phyloP scores from a whole-genome alignment of 2,329 filamentous ascomycete genomes.

The Aspergillus thermomutatus region DNA sequence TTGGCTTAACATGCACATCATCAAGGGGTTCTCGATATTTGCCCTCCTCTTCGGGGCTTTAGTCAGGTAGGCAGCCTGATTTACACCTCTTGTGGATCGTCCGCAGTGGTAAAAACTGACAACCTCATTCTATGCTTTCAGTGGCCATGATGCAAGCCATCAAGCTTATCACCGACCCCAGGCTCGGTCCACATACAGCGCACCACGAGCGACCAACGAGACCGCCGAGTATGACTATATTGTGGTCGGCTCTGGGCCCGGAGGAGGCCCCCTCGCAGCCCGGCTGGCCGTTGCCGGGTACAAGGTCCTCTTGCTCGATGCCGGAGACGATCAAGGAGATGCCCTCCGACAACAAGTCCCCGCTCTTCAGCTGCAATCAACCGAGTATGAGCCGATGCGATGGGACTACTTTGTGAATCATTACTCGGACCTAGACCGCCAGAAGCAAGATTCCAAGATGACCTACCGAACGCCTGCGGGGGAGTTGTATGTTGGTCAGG shows the following conservation, averaged over 20 bases:
- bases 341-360: conserved; percentile 53
- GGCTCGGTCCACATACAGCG: too few species aligned
- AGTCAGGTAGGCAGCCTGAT: too few species aligned
- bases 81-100: too few species aligned
- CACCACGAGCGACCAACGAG: not conserved
- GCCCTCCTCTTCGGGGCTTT: too few species aligned
- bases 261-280: conserved; percentile 57
- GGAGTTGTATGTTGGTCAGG: conserved; percentile 52
- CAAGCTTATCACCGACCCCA: too few species aligned
- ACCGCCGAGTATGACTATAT: conserved; percentile 57
- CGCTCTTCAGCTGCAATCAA: conserved; percentile 51
- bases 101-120: too few species aligned
- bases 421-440: conserved; percentile 53
- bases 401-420: conserved; percentile 66
- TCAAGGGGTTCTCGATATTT: too few species aligned
- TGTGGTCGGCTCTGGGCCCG: conserved; percentile 59
- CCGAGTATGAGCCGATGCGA: conserved; percentile 53
- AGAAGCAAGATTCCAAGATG: conserved; percentile 58
- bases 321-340: conserved; percentile 56
- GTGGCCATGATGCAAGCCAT: too few species aligned
- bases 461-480: conserved; percentile 53
- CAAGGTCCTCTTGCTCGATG: conserved; percentile 60
- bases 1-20: too few species aligned
- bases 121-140: too few species aligned
- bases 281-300: conserved; percentile 59